phyloP scores from a whole-genome alignment of 257 asterid species.

The Solanum lycopersicoides region DNA sequence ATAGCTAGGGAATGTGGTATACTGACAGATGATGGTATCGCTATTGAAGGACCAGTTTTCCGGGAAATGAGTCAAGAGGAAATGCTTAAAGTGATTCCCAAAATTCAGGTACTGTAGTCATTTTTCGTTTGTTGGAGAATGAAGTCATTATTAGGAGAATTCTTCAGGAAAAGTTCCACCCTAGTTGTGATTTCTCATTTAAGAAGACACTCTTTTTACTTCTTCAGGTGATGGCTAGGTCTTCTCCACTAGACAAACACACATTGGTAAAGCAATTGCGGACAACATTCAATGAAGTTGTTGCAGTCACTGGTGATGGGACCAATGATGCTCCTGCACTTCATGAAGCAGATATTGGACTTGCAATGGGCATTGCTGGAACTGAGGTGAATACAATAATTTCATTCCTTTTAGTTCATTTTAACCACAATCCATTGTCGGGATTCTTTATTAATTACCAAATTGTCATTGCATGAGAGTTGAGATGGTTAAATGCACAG shows the following conservation, averaged over 20 bases:
- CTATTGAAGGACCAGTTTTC: slow-evolving; percentile 12
- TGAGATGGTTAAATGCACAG: neutral
- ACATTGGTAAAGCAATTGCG: slow-evolving; percentile 6
- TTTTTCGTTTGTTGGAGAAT: neutral
- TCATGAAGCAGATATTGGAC: slow-evolving; percentile 24
- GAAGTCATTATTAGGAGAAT: neutral
- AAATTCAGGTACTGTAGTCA: slow-evolving; percentile 1
- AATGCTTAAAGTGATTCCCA: slow-evolving; percentile 3
- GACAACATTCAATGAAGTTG: slow-evolving; percentile 13
- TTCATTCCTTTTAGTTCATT: neutral
- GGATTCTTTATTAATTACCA: neutral
- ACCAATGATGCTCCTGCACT: slow-evolving; percentile 28
- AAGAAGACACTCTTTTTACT: neutral
- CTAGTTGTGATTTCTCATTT: neutral
- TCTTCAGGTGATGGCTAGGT: slow-evolving; percentile 14
- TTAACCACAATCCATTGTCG: neutral
- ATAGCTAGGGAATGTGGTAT: slow-evolving; percentile 15
- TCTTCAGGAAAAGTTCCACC: neutral
- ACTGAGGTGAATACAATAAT: slow-evolving; percentile 13
- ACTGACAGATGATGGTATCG: slow-evolving; percentile 6
- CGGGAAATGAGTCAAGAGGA: slow-evolving; percentile 8
- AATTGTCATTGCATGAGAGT: neutral
- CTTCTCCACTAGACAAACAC: slow-evolving; percentile 10
- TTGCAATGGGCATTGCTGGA: slow-evolving; percentile 27
- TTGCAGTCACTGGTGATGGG: slow-evolving; percentile 31